Base-by-base conservation (phyloP, 768 basidiomycete genomes). In the Pisolithus orientalis region DNA sequence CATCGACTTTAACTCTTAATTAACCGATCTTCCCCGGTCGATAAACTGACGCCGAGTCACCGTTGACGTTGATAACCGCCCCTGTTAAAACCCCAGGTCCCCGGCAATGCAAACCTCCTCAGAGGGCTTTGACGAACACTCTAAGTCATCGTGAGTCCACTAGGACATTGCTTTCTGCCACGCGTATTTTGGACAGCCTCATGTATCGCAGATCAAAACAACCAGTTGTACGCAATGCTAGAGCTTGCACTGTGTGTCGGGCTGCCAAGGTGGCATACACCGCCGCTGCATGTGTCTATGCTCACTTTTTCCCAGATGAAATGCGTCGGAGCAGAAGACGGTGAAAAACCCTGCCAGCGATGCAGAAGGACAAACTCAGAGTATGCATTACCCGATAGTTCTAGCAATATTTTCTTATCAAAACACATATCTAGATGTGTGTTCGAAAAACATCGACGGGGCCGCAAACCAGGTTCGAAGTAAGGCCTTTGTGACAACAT, bases 381-480 rank as follows among this genome's bases (percentile, higher is more conserved):
- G 86, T 86, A 65, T 55, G 82, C 75, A 49, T 39, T 54, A 47
- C 47, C 27, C 44, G 55, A 42, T 32, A 53, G 53, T 51, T 49
- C 52, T 53, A 47, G 46, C 59, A 47, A 56, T 55, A 56, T 48
- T 55, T 57, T 52, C 44, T 54, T 55, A 49, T 57, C 44, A 38
- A 53, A 32, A 16, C 44, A 37, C 40, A 13, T 28, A 11, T 44
- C 46, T 60, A 90, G 88, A 54, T 91, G 90, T 61, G 58, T 90
- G 32, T 93, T 93, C 60, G 90, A 93, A 72, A 93, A 92, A 67
- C 90, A 93, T 68, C 80, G 90, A 50, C 83, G 90, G 32, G 90
- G 90, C 40, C 81, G 90, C 52, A 93, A 93, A 62, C 90, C 90
- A 16, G 90, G 90, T 60, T 91, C 90, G 70, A 93, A 92, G 90